Evolutionary conservation across 345 rosid species (phyloP), one percentile per base, ranked within the genome.

Genomic region (Corchorus olitorius): DNA sequence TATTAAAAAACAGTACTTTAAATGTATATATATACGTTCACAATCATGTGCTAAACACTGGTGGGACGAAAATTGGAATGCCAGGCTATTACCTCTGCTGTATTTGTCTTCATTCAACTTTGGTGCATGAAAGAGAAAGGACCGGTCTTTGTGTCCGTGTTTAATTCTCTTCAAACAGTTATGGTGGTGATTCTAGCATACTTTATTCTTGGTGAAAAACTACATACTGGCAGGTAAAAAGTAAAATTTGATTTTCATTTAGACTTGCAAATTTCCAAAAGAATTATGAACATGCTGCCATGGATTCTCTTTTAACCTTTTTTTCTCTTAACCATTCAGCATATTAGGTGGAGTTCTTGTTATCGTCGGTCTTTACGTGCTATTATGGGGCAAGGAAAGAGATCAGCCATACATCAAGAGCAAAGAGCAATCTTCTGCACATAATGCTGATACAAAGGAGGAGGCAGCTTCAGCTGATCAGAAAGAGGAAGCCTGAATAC

Each of bases 121-220:
- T 86, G 92, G 93, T 89, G 95, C 88, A 89, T 89, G 50, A 79
- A 82, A 77, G 77, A 62, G 67, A 89, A 79, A 75, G 95, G 87
- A 33, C 88, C 93, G 3, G 92, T 89, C 41, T 91, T 87, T 59
- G 92, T 83, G 19, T 84, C 95, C 81, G 82, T 89, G 87, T 89
- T 91, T 81, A 88, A 80, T 80, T 91, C 93, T 4, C 79, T 91
- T 74, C 65, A 86, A 4, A 86, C 95, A 1, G 81, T 91, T 56
- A 54, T 86, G 10, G 90, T 85, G 5, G 86, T 88, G 7, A 8
- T 79, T 13, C 58, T 87, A 8, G 89, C 95, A 15, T 91, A 87
- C 81, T 85, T 87, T 58, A 75, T 86, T 62, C 66, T 91, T 12
- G 91, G 91, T 8, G 91, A 91, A 84, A 85, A 83, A 70, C 91